Base-by-base conservation (phyloP, 805 yeast genomes). In the Lachancea lanzarotensis region DNA sequence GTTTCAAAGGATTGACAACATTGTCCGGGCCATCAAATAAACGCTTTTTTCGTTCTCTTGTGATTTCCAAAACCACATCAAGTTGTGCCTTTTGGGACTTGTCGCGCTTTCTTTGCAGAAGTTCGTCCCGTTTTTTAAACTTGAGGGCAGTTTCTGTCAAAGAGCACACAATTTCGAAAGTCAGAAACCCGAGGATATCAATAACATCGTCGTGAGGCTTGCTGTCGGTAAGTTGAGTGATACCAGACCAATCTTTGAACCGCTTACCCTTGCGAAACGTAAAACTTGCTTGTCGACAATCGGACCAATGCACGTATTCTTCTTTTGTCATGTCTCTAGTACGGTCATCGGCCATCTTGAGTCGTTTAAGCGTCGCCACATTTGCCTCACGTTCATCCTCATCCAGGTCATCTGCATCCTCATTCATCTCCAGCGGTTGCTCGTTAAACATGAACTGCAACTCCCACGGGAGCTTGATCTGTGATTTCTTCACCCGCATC, bases 301-400 rank as follows among this genome's bases (percentile, higher is more conserved):
- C 98, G 11, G 96, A 86, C 97, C 98, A 93, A 62, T 93, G 98
- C 15, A 90, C 98, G 58, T 93, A 93, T 61, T 93, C 98, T 56
- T 93, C 96, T 59, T 81, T 84, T 0, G 98, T 93, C 98, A 93
- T 93, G 53, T 83, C 76, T 52, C 73, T 78, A 0, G 98, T 93
- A 50, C 98, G 74, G 42, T 93, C 96, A 65, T 93, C 98, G 3
- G 97, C 97, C 65, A 79, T 81, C 57, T 89, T 88, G 52, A 93
- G 73, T 46, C 97, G 72, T 62, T 89, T 88, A 63, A 88, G 68
- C n/a, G 95, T 87, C 0, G 95, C 93, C 25, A 82, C 64, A 29
- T 88, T 83, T 3, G 96, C 96, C 40, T 90, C 96, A 51, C 83
- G 76, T 58, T 90, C 97, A 43, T 84, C 95, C 35, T 87, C 96